Evolutionary conservation across 257 asterid species (phyloP), one percentile per base, ranked within the genome.

Genomic region (Hygrophila difformis): DNA sequence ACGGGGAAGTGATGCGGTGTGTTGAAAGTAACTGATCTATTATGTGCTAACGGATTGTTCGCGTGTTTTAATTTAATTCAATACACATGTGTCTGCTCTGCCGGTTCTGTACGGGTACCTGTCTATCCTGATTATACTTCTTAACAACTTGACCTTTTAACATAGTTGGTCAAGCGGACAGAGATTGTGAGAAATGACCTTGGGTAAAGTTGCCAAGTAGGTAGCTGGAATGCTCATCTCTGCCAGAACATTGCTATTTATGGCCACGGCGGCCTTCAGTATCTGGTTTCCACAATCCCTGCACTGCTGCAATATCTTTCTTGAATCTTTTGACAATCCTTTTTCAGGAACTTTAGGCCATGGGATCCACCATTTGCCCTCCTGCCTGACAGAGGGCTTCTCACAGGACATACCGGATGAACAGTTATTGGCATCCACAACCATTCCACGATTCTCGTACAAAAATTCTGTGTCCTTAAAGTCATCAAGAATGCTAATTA

Each of bases 341-440:
- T 80, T 86, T 2, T 77, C 79, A 11, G 96, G 96, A 65, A 86
- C 85, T 52, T 80, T 86, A 1, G 99, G 99, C 73, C 75, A 82
- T 1, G 99, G 99, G 43, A 91, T 92, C 99, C 99, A 91, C 99
- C 99, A 91, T 69, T 91, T 91, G 62, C 86, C 99, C 62, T 91
- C 99, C 73, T 86, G 94, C 66, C 96, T 75, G 57, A 82, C 74
- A 1, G 96, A 91, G 41, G 95, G 94, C 75, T 95, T 80, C 58
- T 93, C 93, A 47, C 73, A 39, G 8, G 74, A 37, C 6, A 51
- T 55, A 15, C 66, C 72, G 0, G 84, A 21, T 1, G 79, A 37
- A 50, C 50, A 77, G 59, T 65, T 60, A 46, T 62, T 54, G 17
- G 69, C 82, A 29, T 73, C 93, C 45, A 78, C 53, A 51, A 76